Evolutionary conservation across 805 yeast genomes (phyloP).

Genomic region (Candida qinlingensis): DNA sequence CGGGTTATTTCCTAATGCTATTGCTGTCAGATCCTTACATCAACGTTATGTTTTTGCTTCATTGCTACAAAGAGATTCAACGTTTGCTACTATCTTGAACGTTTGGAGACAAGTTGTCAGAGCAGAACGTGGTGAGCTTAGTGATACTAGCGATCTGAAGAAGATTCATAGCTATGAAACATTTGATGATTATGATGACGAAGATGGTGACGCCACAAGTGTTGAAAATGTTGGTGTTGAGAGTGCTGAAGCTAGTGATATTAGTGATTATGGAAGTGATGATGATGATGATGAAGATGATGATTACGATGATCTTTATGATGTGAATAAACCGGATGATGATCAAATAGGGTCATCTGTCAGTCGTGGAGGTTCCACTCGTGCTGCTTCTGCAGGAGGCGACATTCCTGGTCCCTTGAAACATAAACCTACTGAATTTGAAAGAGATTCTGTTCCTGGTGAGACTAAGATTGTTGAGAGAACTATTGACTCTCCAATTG

Average conservation of each 20-base stretch:
- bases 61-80: constrained; percentile 67
- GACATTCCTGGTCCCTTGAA: constrained; percentile 15
- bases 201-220: constrained; percentile 20
- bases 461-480: constrained; percentile 56
- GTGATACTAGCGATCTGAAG: constrained; percentile 9
- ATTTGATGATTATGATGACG: constrained; percentile 7
- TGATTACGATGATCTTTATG: constrained; percentile 11
- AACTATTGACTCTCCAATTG: constrained; percentile 55
- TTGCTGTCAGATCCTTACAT: constrained; percentile 34
- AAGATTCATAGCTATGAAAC: constrained; percentile 5
- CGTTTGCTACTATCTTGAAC: constrained; percentile 44
- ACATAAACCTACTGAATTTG: constrained; percentile 44
- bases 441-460: constrained; percentile 37
- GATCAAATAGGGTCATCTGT: constrained; percentile 5
- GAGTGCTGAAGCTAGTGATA: constrained; percentile 23
- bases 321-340: constrained; percentile 12
- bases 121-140: constrained; percentile 13
- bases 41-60: constrained; percentile 79
- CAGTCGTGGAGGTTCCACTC: constrained; percentile 2
- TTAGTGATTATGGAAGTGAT: constrained; percentile 1
- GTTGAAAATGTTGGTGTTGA: constrained; percentile 17
- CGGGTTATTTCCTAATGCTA: constrained; percentile 88
- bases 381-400: no score
- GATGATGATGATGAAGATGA: constrained; percentile 5
- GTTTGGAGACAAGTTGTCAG: constrained; percentile 52